A percentile compares a stretch with the other conserved stretches of the same genome.
Conservation (phyloP, 257 asterid species). For the Cinchona pubescens region DNA sequence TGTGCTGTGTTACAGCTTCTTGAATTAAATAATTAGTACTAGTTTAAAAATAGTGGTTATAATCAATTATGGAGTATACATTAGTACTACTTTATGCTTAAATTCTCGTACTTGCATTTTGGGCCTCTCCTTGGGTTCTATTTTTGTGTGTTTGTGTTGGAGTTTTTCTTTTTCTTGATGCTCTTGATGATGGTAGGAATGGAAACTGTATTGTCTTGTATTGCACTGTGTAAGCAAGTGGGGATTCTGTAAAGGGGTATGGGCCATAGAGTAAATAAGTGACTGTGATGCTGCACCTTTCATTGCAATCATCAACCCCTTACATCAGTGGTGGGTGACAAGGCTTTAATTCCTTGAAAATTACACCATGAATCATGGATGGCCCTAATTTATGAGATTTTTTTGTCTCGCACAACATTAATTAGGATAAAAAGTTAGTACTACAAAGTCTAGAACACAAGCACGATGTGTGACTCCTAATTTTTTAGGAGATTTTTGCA, state of each 20-base stretch:
- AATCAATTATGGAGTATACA: too few species aligned
- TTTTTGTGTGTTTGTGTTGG: background rate
- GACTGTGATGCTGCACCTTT: constrained; percentile 20
- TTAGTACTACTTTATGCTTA: background rate
- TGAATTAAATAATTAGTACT: background rate
- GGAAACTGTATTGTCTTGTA: constrained; percentile 6
- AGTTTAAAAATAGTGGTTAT: background rate
- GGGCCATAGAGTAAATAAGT: constrained; percentile 16
- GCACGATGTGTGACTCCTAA: background rate
- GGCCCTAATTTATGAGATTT: constrained; percentile 3
- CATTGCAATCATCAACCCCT: constrained; percentile 13
- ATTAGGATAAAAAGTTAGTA: background rate
- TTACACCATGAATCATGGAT: constrained; percentile 14
- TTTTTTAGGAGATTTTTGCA: too few species aligned
- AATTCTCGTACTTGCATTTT: background rate
- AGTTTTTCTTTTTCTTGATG: background rate
- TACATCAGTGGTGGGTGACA: constrained; percentile 19
- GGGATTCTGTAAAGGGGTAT: constrained; percentile 1
- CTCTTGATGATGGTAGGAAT: constrained; percentile 9
- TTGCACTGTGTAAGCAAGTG: background rate
- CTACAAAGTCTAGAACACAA: too few species aligned
- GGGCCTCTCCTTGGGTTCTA: too few species aligned
- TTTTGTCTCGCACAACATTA: background rate
- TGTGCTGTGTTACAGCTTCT: constrained; percentile 17
- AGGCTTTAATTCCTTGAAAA: constrained; percentile 11